Conservation (phyloP, 257 asterid species). For the Capsicum pubescens region DNA sequence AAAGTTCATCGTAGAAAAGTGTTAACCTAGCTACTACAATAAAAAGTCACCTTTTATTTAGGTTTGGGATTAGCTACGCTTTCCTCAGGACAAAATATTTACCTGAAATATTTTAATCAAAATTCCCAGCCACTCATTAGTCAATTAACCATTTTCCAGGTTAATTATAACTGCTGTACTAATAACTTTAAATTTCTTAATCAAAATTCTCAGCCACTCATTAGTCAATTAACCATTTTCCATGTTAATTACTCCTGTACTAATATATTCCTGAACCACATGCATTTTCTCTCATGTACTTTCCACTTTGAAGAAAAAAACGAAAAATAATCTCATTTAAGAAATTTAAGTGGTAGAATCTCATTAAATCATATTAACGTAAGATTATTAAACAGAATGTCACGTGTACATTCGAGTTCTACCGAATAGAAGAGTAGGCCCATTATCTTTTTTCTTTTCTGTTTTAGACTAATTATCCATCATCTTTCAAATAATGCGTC, state of each 20-base stretch:
- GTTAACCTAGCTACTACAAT: not conserved
- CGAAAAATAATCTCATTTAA: not conserved
- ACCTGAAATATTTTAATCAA: not conserved
- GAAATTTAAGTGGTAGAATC: not conserved
- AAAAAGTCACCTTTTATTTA: not conserved
- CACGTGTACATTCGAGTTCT: not conserved
- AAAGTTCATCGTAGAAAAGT: not conserved
- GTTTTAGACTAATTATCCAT: no score
- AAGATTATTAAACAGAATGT: not conserved
- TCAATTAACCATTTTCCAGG: not conserved
- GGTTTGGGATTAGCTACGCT: constrained; percentile 2
- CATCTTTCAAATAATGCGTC: no score
- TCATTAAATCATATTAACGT: not conserved
- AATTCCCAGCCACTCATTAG: not conserved
- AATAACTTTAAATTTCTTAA: not conserved
- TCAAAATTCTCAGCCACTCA: not conserved
- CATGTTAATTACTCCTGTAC: not conserved
- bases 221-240: not conserved
- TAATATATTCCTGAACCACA: not conserved
- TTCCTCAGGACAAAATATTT: not conserved
- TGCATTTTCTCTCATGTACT: not conserved
- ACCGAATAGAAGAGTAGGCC: not conserved
- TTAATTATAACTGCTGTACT: not conserved
- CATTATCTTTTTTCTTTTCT: not conserved
- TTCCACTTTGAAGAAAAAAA: not conserved